A percentile compares a stretch with the other conserved stretches of the same genome.
Evolutionary conservation across 257 asterid genomes (phyloP).

Genomic region (Galeopsis tetrahit): DNA sequence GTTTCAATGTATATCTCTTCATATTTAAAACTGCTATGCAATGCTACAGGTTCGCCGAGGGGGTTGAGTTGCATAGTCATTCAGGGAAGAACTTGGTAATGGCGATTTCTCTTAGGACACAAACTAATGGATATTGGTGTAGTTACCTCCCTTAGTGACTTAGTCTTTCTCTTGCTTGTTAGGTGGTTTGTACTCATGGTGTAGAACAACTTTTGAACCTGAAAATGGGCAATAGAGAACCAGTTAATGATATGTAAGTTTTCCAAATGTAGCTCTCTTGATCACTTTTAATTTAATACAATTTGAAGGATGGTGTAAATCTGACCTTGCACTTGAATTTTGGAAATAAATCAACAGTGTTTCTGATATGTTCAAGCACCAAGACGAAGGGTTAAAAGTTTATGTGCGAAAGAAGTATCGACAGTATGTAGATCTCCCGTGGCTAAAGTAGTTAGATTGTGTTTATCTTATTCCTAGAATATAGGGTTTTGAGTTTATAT

Average conservation of each 20-base stretch:
- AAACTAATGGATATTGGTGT: neutral
- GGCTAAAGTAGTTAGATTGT: neutral
- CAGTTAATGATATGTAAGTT: conserved; percentile 31
- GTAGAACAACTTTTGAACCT: conserved; percentile 45
- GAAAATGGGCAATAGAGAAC: conserved; percentile 39
- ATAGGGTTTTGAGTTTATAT: too few species aligned
- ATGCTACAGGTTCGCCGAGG: conserved; percentile 56
- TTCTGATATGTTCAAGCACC: neutral
- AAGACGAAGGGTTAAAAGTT: neutral
- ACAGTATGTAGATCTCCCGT: neutral
- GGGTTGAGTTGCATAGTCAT: conserved; percentile 45
- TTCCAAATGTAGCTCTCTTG: conserved; percentile 4
- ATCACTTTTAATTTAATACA: neutral
- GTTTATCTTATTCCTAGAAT: too few species aligned
- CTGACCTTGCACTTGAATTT: neutral
- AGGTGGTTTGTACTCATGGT: conserved; percentile 48
- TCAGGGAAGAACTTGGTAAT: conserved; percentile 52
- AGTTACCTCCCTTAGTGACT: neutral
- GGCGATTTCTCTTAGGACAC: conserved; percentile 5
- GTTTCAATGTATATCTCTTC: conserved; percentile 1
- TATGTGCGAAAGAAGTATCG: neutral
- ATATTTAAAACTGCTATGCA: conserved; percentile 4
- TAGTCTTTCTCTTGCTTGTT: neutral
- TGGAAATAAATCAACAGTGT: neutral
- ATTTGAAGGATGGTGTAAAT: neutral